Conservation (phyloP, 1,139 yeast genomes). For the Saccharomyces hybrid region DNA sequence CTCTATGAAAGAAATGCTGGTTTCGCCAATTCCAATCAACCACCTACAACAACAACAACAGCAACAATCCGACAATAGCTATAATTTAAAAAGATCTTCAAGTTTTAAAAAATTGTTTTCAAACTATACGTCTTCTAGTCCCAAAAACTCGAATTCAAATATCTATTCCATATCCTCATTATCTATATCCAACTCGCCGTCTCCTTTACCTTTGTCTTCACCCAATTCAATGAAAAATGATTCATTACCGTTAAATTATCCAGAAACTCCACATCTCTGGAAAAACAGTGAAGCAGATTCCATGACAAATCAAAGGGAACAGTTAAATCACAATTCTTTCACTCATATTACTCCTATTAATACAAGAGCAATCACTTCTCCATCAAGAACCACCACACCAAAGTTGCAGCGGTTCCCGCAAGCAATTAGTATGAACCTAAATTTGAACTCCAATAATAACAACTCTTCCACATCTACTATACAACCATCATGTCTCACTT, state of each 20-base stretch:
- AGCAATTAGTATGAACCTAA: neutral
- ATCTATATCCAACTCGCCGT: slow-evolving; percentile 2
- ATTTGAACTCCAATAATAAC: neutral
- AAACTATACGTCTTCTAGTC: neutral
- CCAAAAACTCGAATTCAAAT: neutral
- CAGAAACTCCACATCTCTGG: slow-evolving; percentile 16
- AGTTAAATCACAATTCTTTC: neutral
- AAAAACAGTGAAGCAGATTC: slow-evolving; percentile 1
- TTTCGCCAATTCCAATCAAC: slow-evolving; percentile 7
- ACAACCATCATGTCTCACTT: neutral
- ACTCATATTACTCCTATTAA: slow-evolving; percentile 6
- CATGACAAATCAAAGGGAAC: neutral
- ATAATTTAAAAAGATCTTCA: slow-evolving; percentile 14
- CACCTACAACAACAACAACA: slow-evolving; percentile 11
- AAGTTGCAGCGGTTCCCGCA: neutral
- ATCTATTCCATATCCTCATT: slow-evolving; percentile 1
- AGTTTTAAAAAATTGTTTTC: slow-evolving; percentile 17
- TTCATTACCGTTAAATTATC: slow-evolving; percentile 9
- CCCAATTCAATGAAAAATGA: neutral
- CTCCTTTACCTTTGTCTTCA: slow-evolving; percentile 2
- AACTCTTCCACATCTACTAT: neutral
- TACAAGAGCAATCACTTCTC: slow-evolving; percentile 4
- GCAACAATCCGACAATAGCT: slow-evolving; percentile 9
- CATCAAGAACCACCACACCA: slow-evolving; percentile 1
- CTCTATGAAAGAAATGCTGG: slow-evolving; percentile 22